These are phyloP conservation scores for Linaria vulgaris DNA, from an alignment of 257 asterid species.

Conservation along the genomic window DNA sequence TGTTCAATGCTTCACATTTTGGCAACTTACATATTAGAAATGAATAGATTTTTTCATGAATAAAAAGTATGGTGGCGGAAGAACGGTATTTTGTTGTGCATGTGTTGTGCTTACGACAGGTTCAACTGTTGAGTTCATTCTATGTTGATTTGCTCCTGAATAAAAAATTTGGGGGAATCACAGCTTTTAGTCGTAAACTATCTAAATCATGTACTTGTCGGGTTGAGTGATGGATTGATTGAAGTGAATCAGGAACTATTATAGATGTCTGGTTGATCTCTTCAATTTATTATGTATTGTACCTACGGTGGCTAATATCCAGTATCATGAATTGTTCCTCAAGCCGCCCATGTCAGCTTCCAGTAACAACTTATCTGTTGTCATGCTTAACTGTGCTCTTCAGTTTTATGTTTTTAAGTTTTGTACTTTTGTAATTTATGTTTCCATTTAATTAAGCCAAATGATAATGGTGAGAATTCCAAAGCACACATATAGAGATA, in stretches of 20 bases:
- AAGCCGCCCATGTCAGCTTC: slow-evolving; percentile 2
- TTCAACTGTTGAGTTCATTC: neutral
- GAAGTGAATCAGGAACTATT: slow-evolving; percentile 15
- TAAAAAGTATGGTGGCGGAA: neutral
- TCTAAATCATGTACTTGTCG: slow-evolving; percentile 17
- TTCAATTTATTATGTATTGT: slow-evolving; percentile 1
- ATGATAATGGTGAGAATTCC: neutral
- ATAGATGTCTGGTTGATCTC: slow-evolving; percentile 12
- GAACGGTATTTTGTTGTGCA: neutral
- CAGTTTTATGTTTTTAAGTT: neutral
- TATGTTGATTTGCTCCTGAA: slow-evolving; percentile 1
- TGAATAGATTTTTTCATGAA: no score
- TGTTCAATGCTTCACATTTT: slow-evolving; percentile 13
- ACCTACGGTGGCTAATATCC: neutral
- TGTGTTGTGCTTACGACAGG: neutral
- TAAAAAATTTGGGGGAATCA: slow-evolving; percentile 7
- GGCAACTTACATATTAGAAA: neutral
- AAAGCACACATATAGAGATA: neutral
- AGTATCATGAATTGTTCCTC: slow-evolving; percentile 12
- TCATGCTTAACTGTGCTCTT: neutral
- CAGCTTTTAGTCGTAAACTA: neutral
- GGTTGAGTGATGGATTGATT: slow-evolving; percentile 15
- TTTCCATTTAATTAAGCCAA: neutral
- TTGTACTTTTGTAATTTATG: no score
- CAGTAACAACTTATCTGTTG: slow-evolving; percentile 7